These are phyloP conservation scores for Berberis vulgaris DNA, from an alignment of 164 flowering plant genomes.

Conservation along the genomic window DNA sequence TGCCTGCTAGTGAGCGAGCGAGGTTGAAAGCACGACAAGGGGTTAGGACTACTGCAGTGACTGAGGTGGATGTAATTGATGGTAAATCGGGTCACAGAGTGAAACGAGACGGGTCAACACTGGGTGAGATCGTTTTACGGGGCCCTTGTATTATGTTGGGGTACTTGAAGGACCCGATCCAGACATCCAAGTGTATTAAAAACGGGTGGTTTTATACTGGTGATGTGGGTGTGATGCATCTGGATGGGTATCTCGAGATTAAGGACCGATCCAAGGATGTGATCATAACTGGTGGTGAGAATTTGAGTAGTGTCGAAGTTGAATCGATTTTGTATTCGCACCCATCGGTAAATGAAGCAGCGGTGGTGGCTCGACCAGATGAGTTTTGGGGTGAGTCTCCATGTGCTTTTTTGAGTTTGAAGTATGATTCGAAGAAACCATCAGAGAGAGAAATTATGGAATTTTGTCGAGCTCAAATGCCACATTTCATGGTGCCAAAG, in stretches of 20 bases:
- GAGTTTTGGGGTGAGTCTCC: background rate
- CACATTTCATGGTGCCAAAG: background rate
- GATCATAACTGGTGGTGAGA: background rate
- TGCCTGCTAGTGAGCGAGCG: background rate
- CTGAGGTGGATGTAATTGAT: background rate
- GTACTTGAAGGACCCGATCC: background rate
- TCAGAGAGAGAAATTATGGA: background rate
- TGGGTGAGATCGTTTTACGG: background rate
- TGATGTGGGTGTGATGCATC: background rate
- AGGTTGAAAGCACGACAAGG: background rate
- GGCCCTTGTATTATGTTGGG: background rate
- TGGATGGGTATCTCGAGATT: background rate
- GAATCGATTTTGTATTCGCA: background rate
- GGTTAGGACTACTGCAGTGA: background rate
- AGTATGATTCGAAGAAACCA: background rate
- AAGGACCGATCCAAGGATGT: conserved; percentile 3
- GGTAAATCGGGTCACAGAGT: background rate
- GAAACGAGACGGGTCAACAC: background rate
- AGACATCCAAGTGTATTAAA: background rate
- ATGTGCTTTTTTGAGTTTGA: background rate
- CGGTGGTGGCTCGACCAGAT: conserved; percentile 1
- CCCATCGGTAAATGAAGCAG: background rate
- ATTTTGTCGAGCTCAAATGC: background rate
- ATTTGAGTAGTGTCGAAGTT: background rate
- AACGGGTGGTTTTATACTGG: background rate